Conservation (phyloP, 345 rosid species). For the Lumnitzera racemosa region DNA sequence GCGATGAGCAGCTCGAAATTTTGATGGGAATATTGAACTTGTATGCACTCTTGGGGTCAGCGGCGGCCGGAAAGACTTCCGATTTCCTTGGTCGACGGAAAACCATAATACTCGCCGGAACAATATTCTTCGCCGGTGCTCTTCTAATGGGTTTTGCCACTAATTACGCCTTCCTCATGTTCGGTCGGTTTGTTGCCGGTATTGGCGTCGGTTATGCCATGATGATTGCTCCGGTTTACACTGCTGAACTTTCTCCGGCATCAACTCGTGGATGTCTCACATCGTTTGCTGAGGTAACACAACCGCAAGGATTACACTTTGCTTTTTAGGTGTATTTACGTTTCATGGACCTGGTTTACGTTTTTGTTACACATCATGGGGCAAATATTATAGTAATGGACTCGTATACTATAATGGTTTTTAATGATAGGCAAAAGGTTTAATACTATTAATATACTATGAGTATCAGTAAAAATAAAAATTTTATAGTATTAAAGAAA, state of each 20-base stretch:
- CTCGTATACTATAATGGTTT: too few species aligned
- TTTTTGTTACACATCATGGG: background rate
- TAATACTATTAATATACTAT: too few species aligned
- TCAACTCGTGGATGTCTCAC: conserved; percentile 85
- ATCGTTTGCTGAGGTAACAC: conserved; percentile 64
- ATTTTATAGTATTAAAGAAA: too few species aligned
- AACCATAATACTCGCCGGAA: conserved; percentile 82
- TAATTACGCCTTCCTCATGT: conserved; percentile 85
- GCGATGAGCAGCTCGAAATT: conserved; percentile 34
- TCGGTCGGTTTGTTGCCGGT: conserved; percentile 88
- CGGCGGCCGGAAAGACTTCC: conserved; percentile 76
- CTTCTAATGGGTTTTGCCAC: conserved; percentile 90
- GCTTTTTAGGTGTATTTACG: too few species aligned
- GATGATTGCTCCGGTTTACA: conserved; percentile 93
- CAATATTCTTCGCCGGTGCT: conserved; percentile 81
- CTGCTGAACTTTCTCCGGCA: conserved; percentile 89
- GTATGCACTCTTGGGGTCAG: conserved; percentile 66
- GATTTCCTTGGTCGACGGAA: conserved; percentile 89
- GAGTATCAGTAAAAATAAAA: too few species aligned
- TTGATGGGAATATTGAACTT: conserved; percentile 58
- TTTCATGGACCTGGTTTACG: too few species aligned
- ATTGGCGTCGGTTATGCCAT: conserved; percentile 90
- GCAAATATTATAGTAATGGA: too few species aligned
- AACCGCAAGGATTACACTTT: too few species aligned
- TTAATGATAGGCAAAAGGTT: too few species aligned